Conservation (phyloP, 2,329 filamentous ascomycete species). For the Thelonectria blattea region DNA sequence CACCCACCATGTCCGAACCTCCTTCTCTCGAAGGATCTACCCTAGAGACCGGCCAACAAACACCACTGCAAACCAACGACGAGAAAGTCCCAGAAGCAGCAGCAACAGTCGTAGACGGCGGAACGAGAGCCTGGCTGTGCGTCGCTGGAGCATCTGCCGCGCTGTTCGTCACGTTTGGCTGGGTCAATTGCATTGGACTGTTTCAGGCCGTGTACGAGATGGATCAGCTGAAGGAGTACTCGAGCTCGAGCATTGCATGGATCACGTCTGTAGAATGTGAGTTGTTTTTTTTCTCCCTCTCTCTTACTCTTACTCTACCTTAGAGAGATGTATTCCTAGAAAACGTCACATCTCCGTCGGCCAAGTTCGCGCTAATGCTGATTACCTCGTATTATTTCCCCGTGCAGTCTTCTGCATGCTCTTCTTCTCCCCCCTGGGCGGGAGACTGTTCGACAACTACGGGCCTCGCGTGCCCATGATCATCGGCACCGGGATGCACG, state of each 20-base stretch:
- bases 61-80: not conserved
- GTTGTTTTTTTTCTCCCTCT: not conserved
- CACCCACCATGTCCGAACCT: slow-evolving; percentile 11
- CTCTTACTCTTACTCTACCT: too few species aligned
- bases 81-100: not conserved
- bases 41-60: slow-evolving; percentile 21
- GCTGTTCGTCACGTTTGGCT: slow-evolving; percentile 35
- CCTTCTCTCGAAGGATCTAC: slow-evolving; percentile 16
- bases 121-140: slow-evolving; percentile 24
- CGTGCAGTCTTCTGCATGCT: slow-evolving; percentile 40
- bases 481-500: slow-evolving; percentile 55
- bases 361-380: not conserved
- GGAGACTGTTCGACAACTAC: slow-evolving; percentile 60
- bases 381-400: not conserved
- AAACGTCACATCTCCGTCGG: not conserved
- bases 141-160: slow-evolving; percentile 27
- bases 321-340: too few species aligned
- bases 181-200: slow-evolving; percentile 46
- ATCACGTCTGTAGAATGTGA: slow-evolving; percentile 53
- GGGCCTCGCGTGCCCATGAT: slow-evolving; percentile 60
- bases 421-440: slow-evolving; percentile 38
- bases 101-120: slow-evolving; percentile 15
- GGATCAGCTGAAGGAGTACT: slow-evolving; percentile 49
- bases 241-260: slow-evolving; percentile 55
- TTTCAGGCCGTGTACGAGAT: slow-evolving; percentile 58